Evolutionary conservation across 192 early-diverging fungal genomes (phyloP), one percentile per base, ranked within the genome.

Genomic region (Spizellomyces sp.): DNA sequence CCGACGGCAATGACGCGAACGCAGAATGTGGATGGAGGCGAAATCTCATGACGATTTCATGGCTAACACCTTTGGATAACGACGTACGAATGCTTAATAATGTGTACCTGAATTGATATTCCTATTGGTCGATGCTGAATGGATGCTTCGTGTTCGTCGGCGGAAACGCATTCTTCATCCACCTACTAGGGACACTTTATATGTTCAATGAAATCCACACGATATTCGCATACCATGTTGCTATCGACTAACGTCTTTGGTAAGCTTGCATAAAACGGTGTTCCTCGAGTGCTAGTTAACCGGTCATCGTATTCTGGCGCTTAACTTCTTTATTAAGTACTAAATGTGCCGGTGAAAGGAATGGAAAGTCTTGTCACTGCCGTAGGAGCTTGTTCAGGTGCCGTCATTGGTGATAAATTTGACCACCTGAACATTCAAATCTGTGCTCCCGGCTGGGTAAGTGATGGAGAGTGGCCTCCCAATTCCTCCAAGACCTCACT

Each of bases 1-100:
- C 10, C 8, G 12, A 12, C 17, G 9, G 17, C 22, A 15, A 15
- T 48, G 62, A 58, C 48, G 8, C 8, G 17, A 12, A 48, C 22
- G 58, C 21, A 45, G 54, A 2, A 2, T 6, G 22, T 42, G 27
- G 10, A 14, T 45, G 48, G 41, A 22, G 21, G 8, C 52, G 77
- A n/a, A 82, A 79, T 55, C 68, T 77, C 44, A 82, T 82, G 80
- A 82, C 77, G 19, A 73, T 82, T 5, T 68, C 71, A 5, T 82
- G 80, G 80, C 62, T 82, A 14, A 79, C 80, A 2, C 19, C 66
- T n/a, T 64, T 76, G 41, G 80, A 82, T 61, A 82, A 82, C 69
- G 46, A 75, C 36, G 65, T 70, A 45, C 5, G 58, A 9, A 1
- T 61, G 12, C n/a, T 12, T 27, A 27, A 14, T 61, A 22, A 48